Base-by-base conservation (phyloP, 495 filamentous ascomycete species). In the Aspergillus affinis region DNA sequence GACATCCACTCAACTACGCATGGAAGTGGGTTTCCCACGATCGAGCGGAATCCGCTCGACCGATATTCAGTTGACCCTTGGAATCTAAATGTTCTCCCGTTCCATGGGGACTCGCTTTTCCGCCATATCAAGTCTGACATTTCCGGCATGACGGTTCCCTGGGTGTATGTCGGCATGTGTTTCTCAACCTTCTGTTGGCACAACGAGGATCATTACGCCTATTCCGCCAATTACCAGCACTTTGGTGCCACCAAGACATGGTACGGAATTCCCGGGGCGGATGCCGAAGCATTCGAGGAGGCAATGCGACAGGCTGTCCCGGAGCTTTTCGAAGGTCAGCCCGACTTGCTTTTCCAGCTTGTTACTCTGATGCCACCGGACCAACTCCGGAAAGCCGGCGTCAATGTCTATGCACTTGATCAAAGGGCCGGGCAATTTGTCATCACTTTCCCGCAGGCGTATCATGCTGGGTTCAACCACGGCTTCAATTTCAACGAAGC, bases 141-240 rank as follows among this genome's bases (percentile, higher is more conserved):
- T 58, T 97, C 94, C n/a, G 94, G 94, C 36, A 99, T 99, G 94
- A 99, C 94, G 0, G 93, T 99, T 6, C 94, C 94, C 17, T 99
- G 94, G 94, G 86, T 98, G 6, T 99, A 99, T 70, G 95, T 99
- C n/a, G 94, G 94, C 60, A 99, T 99, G 94, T 95, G 92, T 66
- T 99, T 99, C 73, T 98, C 94, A 3, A 97, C 93, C 4, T 99
- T 99, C 70, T 99, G 94, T 73, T 99, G 94, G 94, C 94, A 99
- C 69, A 96, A 96, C 61, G 94, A 99, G 70, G 94, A 99, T 70
- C 94, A 99, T 66, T 97, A 96, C 66, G 86, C 94, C 0, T 99
- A 99, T 71, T 99, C 94, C 19, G 89, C 94, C 46, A 99, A 99
- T 66, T 99, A 99, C 65, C 94, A 99, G 66, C 94, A 99, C 67